A percentile compares a stretch with the other conserved stretches of the same genome.
Evolutionary conservation across 495 filamentous ascomycete species (phyloP).

Genomic region (Penicillium subrubescens): DNA sequence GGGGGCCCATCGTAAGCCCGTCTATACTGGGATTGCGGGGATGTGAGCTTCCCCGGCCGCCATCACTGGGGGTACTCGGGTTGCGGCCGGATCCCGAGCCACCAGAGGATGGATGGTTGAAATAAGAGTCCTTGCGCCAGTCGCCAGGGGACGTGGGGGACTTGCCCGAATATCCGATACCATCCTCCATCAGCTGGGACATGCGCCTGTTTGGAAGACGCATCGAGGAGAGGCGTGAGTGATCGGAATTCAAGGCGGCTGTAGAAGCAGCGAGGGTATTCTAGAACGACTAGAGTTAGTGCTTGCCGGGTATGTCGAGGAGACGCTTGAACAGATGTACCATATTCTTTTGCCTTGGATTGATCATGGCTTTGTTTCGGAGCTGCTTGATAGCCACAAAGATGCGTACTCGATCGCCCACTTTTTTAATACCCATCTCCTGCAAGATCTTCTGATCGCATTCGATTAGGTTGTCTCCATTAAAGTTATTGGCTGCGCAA

Average conservation of each 20-base stretch:
- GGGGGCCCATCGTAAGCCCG: slow-evolving; percentile 74
- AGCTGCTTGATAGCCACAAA: slow-evolving; percentile 92
- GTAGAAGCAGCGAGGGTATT: slow-evolving; percentile 46
- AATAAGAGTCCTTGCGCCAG: slow-evolving; percentile 57
- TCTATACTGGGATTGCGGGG: slow-evolving; percentile 73
- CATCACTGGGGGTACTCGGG: slow-evolving; percentile 49
- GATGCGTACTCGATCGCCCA: slow-evolving; percentile 95
- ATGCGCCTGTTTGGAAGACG: slow-evolving; percentile 67
- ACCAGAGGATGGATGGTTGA: slow-evolving; percentile 50
- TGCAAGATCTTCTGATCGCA: slow-evolving; percentile 95
- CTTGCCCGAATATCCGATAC: slow-evolving; percentile 43
- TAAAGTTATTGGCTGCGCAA: slow-evolving; percentile 80
- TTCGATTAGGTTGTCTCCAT: slow-evolving; percentile 92
- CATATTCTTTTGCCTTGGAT: slow-evolving; percentile 83
- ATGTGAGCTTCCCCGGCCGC: slow-evolving; percentile 43
- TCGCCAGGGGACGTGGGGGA: slow-evolving; percentile 67
- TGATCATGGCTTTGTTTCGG: slow-evolving; percentile 78
- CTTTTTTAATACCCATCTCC: slow-evolving; percentile 97
- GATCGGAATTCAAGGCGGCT: slow-evolving; percentile 64
- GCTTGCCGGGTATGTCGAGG: background rate
- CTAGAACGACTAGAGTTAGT: slow-evolving; percentile 16
- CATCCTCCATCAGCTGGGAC: slow-evolving; percentile 64
- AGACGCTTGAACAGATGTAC: slow-evolving; percentile 49
- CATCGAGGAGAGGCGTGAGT: slow-evolving; percentile 61
- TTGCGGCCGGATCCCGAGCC: slow-evolving; percentile 49